phyloP scores from a whole-genome alignment of 345 rosid genomes.

The Eucalyptus curtisii region DNA sequence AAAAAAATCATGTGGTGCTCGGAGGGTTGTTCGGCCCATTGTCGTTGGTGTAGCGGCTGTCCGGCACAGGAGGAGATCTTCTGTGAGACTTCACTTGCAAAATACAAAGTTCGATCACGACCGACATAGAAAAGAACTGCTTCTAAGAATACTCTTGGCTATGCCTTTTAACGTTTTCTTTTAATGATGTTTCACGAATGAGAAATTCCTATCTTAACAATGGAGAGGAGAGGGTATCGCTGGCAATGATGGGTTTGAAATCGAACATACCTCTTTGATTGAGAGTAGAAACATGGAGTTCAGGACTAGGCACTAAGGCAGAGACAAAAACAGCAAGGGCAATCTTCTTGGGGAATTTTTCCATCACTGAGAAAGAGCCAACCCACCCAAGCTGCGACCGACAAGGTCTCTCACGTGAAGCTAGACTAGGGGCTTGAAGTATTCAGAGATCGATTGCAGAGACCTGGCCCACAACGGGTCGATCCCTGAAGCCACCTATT shows the following conservation, averaged over 20 bases:
- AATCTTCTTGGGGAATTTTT: background rate
- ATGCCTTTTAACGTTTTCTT: background rate
- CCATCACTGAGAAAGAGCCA: too few relatives aligned
- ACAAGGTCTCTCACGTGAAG: too few relatives aligned
- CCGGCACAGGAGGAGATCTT: background rate
- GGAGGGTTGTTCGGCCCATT: too few relatives aligned
- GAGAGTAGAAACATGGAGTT: conserved; percentile 2
- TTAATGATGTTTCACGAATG: background rate
- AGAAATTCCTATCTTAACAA: too few relatives aligned
- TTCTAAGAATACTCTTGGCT: background rate
- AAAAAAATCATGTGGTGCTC: background rate
- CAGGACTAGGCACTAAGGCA: conserved; percentile 23
- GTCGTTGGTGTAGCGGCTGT: background rate
- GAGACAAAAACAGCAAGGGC: conserved; percentile 11
- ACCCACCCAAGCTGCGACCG: too few relatives aligned
- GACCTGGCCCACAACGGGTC: background rate
- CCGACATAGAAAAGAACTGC: background rate
- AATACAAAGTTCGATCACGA: background rate
- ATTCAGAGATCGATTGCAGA: too few relatives aligned
- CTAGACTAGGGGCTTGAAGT: too few relatives aligned
- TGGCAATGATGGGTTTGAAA: too few relatives aligned
- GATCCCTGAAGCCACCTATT: conserved; percentile 18
- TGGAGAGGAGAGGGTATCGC: too few relatives aligned
- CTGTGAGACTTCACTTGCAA: conserved; percentile 1
- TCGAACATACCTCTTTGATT: too few relatives aligned